A percentile compares a stretch with the other conserved stretches of the same genome.
Evolutionary conservation across 2,329 filamentous ascomycete species (phyloP).

Genomic region (Aureobasidium namibiae): DNA sequence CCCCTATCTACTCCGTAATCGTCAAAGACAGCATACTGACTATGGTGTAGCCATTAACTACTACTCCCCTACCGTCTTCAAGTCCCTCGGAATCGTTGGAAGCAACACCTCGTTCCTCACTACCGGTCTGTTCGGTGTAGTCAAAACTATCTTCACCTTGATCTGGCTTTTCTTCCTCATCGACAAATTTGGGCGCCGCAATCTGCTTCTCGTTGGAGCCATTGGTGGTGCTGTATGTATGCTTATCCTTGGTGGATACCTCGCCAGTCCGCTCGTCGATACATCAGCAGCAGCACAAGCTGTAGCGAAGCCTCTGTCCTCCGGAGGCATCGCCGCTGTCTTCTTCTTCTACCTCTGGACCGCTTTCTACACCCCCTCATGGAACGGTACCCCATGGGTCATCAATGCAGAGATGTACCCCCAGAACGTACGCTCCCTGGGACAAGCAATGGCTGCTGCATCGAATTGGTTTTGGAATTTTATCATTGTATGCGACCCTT

Average conservation of each 20-base stretch:
- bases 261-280: slow-evolving; percentile 32
- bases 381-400: slow-evolving; percentile 29
- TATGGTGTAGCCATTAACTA: slow-evolving; percentile 34
- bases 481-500: too few species aligned
- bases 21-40: too few species aligned
- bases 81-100: slow-evolving; percentile 53
- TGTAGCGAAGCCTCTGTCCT: slow-evolving; percentile 33
- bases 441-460: slow-evolving; percentile 26
- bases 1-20: too few species aligned
- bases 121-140: slow-evolving; percentile 17
- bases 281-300: slow-evolving; percentile 28
- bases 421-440: slow-evolving; percentile 30
- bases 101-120: slow-evolving; percentile 55
- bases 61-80: slow-evolving; percentile 62
- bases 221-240: slow-evolving; percentile 41
- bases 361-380: slow-evolving; percentile 41
- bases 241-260: slow-evolving; percentile 47
- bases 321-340: slow-evolving; percentile 44
- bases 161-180: slow-evolving; percentile 33
- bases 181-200: slow-evolving; percentile 32
- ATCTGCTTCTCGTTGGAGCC: slow-evolving; percentile 41
- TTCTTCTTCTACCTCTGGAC: slow-evolving; percentile 49
- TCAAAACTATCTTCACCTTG: slow-evolving; percentile 30
- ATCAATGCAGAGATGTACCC: slow-evolving; percentile 43
- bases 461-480: slow-evolving; percentile 25